A percentile compares a stretch with the other conserved stretches of the same genome.
Evolutionary conservation across 2,329 filamentous ascomycete species (phyloP).

Genomic region (Botrytis tulipae): DNA sequence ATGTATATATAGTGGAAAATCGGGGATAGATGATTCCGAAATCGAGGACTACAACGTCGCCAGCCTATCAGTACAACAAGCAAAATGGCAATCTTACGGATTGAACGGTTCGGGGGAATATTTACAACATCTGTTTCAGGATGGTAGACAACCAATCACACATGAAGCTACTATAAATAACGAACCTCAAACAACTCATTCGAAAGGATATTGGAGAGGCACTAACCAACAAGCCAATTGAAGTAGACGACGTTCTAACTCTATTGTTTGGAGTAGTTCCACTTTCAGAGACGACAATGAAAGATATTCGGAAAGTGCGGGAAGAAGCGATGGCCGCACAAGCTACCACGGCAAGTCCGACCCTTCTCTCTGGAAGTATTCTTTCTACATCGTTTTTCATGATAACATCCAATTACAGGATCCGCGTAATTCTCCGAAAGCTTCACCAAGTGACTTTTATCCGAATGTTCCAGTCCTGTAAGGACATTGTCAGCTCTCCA

Average conservation of each 20-base stretch:
- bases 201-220: slow-evolving; percentile 82
- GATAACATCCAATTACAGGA: background rate
- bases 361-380: background rate
- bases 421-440: background rate
- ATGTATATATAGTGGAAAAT: background rate
- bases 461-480: no score
- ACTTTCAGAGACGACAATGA: slow-evolving; percentile 97
- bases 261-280: slow-evolving; percentile 97
- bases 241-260: slow-evolving; percentile 87
- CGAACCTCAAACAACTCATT: slow-evolving; percentile 65
- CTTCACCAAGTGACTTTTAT: background rate
- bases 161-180: background rate
- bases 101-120: background rate
- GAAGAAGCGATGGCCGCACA: slow-evolving; percentile 78
- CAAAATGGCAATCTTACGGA: background rate
- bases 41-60: background rate
- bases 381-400: no score
- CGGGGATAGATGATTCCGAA: background rate
- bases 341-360: slow-evolving; percentile 41
- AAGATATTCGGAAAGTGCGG: slow-evolving; percentile 95
- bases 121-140: background rate
- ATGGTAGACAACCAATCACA: background rate
- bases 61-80: background rate
- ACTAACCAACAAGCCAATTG: slow-evolving; percentile 87
- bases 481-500: background rate